Conservation (phyloP, 495 filamentous ascomycete genomes). For the Penicillium antarcticum region DNA sequence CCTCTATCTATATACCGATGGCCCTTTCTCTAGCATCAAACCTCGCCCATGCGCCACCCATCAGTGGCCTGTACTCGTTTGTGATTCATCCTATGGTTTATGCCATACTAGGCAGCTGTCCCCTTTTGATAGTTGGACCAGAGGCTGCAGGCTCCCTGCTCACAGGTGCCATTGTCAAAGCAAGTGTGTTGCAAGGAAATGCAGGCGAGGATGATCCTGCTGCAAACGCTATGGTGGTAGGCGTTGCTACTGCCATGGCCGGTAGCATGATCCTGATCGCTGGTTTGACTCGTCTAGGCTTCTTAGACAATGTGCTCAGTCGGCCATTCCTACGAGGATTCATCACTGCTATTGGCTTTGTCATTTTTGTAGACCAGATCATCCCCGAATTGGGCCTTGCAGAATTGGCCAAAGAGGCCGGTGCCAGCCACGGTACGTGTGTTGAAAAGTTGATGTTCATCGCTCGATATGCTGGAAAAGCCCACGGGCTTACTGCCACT, state of each 20-base stretch:
- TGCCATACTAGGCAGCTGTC: slow-evolving; percentile 84
- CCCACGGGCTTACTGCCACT: slow-evolving; percentile 69
- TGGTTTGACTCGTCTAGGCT: slow-evolving; percentile 82
- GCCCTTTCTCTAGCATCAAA: slow-evolving; percentile 90
- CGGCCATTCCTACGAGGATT: slow-evolving; percentile 91
- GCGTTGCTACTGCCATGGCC: slow-evolving; percentile 83
- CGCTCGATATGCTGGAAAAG: slow-evolving; percentile 55
- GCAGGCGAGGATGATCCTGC: slow-evolving; percentile 67
- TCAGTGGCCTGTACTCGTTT: slow-evolving; percentile 95
- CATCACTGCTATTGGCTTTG: slow-evolving; percentile 92
- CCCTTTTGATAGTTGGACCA: slow-evolving; percentile 90
- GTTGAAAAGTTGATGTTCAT: slow-evolving; percentile 83
- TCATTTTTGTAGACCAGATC: slow-evolving; percentile 92
- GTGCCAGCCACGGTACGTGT: slow-evolving; percentile 76
- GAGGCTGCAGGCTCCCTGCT: slow-evolving; percentile 92
- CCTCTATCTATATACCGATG: slow-evolving; percentile 98
- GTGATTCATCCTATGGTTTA: slow-evolving; percentile 90
- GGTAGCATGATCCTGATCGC: slow-evolving; percentile 83
- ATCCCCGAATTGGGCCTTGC: slow-evolving; percentile 84
- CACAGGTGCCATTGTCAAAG: slow-evolving; percentile 79
- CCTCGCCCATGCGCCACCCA: slow-evolving; percentile 86
- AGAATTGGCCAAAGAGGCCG: slow-evolving; percentile 51
- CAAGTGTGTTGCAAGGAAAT: slow-evolving; percentile 64
- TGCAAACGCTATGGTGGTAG: slow-evolving; percentile 77
- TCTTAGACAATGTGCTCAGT: slow-evolving; percentile 90